Conservation (phyloP, 2,329 filamentous ascomycete species). For the Paraphaeosphaeria minitans region DNA sequence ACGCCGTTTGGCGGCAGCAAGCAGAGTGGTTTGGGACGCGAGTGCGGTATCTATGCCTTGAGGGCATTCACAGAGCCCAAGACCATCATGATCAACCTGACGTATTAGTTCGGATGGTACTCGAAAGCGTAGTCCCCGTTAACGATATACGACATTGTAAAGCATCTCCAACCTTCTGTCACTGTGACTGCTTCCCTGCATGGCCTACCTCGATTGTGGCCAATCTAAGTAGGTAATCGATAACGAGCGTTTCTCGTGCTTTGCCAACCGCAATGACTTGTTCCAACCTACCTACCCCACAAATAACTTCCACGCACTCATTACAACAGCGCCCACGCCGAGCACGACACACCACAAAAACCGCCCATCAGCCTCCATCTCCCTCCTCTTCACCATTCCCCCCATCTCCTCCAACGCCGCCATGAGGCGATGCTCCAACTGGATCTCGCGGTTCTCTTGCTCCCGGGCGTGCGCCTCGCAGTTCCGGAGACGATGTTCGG, state of each 20-base stretch:
- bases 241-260: too few relatives aligned
- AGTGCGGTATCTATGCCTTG: constrained; percentile 56
- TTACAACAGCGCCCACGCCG: background rate
- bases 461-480: background rate
- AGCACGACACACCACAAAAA: background rate
- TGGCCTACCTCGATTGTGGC: background rate
- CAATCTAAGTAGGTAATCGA: background rate
- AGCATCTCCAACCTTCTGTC: background rate
- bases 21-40: constrained; percentile 56
- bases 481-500: background rate
- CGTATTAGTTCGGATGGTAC: constrained; percentile 23
- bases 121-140: background rate
- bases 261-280: too few relatives aligned
- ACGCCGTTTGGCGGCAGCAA: constrained; percentile 59
- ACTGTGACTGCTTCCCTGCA: background rate
- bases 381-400: background rate
- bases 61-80: constrained; percentile 58
- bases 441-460: background rate
- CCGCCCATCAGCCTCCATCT: background rate
- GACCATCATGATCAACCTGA: constrained; percentile 55
- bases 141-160: background rate
- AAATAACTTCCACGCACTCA: background rate
- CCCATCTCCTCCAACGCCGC: background rate
- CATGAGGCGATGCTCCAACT: background rate
- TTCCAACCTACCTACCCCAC: background rate